Percentiles rank a stretch among this genome's conserved stretches.
Evolutionary conservation across 306 rosid genomes (phyloP).

Genomic region (Gastrolobium bilobum): DNA sequence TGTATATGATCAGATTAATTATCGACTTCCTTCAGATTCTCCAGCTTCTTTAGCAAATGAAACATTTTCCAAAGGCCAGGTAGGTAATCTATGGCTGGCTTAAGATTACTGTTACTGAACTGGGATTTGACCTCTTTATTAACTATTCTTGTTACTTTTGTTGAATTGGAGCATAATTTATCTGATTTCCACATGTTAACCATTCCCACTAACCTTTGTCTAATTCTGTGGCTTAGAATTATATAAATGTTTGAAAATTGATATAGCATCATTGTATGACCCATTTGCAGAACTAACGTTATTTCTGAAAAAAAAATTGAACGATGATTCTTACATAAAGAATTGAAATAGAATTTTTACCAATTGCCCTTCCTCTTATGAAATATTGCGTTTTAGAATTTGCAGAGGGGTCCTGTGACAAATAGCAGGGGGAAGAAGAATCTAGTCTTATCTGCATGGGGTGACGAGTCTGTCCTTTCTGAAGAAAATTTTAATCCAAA

Average conservation of each 20-base stretch:
- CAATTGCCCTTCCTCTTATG: constrained; percentile 16
- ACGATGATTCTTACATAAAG: not conserved
- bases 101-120: constrained; percentile 37
- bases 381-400: constrained; percentile 54
- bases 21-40: constrained; percentile 87
- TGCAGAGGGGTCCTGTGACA: constrained; percentile 71
- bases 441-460: constrained; percentile 91
- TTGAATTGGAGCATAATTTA: constrained; percentile 23
- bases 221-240: not conserved
- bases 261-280: constrained; percentile 1
- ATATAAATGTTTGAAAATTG: not conserved
- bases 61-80: constrained; percentile 65
- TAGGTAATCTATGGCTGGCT: constrained; percentile 59
- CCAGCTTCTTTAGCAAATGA: constrained; percentile 73
- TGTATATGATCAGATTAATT: constrained; percentile 76
- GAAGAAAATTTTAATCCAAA: constrained; percentile 75
- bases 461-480: constrained; percentile 87
- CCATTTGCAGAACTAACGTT: constrained; percentile 11
- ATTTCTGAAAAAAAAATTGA: not conserved
- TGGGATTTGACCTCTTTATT: constrained; percentile 23
- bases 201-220: not conserved
- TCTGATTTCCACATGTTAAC: constrained; percentile 20
- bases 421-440: constrained; percentile 90
- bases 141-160: not conserved
- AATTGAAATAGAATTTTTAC: not conserved